Conservation (phyloP, 1,139 yeast species). For the Pichia sp. region DNA sequence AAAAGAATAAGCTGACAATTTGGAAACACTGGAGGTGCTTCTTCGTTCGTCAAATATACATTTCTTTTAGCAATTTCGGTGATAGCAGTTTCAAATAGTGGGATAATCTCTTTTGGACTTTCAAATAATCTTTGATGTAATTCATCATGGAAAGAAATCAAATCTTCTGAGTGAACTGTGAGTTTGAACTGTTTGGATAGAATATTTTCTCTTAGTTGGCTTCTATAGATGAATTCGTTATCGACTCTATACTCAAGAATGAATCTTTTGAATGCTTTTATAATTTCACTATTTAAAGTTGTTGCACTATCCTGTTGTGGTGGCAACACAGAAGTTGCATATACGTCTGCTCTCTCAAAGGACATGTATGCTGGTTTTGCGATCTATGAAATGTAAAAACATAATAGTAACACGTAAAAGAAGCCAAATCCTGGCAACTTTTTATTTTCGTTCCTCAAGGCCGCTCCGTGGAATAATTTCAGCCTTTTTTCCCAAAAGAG, state of each 20-base stretch:
- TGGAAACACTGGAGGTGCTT: conserved; percentile 57
- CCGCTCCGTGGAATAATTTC: too few relatives aligned
- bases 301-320: conserved; percentile 59
- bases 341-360: conserved; percentile 76
- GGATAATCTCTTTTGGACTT: conserved; percentile 85
- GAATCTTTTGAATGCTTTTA: conserved; percentile 73
- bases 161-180: conserved; percentile 74
- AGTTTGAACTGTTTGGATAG: conserved; percentile 68
- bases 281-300: conserved; percentile 66
- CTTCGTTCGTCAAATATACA: conserved; percentile 52
- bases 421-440: too few relatives aligned
- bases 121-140: conserved; percentile 76
- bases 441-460: neutral
- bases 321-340: conserved; percentile 79
- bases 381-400: neutral
- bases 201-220: conserved; percentile 82
- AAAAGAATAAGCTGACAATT: conserved; percentile 74
- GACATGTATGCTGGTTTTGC: conserved; percentile 34
- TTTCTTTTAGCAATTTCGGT: conserved; percentile 85
- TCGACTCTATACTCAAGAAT: conserved; percentile 80
- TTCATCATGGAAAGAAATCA: conserved; percentile 83
- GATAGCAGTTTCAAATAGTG: conserved; percentile 82
- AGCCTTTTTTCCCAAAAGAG: too few relatives aligned
- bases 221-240: conserved; percentile 81
- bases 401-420: neutral